Evolutionary conservation across 1,284 basidiomycete species (phyloP), one percentile per base, ranked within the genome.

Genomic region (Cystobasidiaceae sp.): DNA sequence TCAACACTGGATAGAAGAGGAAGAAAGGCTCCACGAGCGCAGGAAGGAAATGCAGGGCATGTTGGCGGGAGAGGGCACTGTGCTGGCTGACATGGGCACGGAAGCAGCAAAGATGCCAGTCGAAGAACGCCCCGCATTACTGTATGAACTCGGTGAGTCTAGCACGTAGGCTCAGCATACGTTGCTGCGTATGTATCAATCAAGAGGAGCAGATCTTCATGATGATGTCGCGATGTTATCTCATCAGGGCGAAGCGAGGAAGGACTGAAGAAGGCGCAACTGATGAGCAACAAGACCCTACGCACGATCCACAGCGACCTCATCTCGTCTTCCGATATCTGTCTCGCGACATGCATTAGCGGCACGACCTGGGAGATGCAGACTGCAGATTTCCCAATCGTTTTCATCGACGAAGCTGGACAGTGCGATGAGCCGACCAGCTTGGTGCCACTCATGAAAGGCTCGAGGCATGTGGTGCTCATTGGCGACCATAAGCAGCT

Each of bases 401-500:
- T 97, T 5, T 93, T 96, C 74, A 78, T 97, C 28, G 93, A 97
- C 75, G 93, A 97, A 77, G 93, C 91, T 1, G 90, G 88, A 8
- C 96, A 94, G 90, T 92, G 90, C 11, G 94, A 91, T 1, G 93
- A 97, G 77, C 90, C 92, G 15, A 85, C 89, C 25, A 86, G 88
- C 11, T 78, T 93, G 46, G 85, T 93, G 64, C 89, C 90, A 0
- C 79, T 93, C 37, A 91, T 90, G 84, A 90, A 89, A 82, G 90
- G 90, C 85, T 88, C 87, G 23, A 82, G 81, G 51, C 93, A 97
- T 71, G 81, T 91, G 32, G 85, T 89, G 3, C 83, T 97, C 57
- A 93, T 97, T 68, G 93, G 93, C 30, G 93, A 97, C 78, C 93
- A 97, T 78, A 93, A 93, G 75, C 93, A 97, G 75, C 81, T 96